These are phyloP conservation scores for Clarireedia sp. DNA, from an alignment of 2,329 filamentous ascomycete genomes.

Conservation along the genomic window DNA sequence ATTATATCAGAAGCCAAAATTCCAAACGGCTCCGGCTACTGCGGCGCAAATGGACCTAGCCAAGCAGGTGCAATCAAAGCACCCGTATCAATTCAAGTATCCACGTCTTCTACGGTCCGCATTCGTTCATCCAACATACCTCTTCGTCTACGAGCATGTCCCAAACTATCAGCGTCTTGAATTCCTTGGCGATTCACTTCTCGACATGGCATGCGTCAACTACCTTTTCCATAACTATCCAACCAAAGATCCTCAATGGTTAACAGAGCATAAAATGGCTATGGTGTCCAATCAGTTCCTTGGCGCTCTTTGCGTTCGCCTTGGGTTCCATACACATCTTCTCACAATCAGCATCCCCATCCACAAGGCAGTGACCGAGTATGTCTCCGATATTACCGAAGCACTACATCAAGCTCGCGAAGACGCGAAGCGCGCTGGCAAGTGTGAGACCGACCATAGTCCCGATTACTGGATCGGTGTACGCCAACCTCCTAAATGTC, in stretches of 20 bases:
- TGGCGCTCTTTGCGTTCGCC: constrained; percentile 67
- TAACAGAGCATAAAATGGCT: constrained; percentile 98
- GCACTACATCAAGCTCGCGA: constrained; percentile 36
- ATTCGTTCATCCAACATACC: constrained; percentile 81
- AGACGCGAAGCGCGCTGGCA: constrained; percentile 30
- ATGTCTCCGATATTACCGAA: constrained; percentile 50
- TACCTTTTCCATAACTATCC: constrained; percentile 73
- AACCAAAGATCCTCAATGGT: constrained; percentile 81
- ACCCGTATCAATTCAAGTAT: constrained; percentile 62
- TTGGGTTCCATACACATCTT: constrained; percentile 71
- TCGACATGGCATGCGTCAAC: constrained; percentile 80
- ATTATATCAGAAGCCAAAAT: constrained; percentile 60
- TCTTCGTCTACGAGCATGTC: constrained; percentile 64
- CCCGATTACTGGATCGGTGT: constrained; percentile 63
- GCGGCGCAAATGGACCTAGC: constrained; percentile 64
- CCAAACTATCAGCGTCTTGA: constrained; percentile 88
- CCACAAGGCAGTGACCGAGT: constrained; percentile 41
- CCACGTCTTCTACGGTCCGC: constrained; percentile 74
- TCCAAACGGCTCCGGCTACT: constrained; percentile 55
- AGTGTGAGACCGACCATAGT: constrained; percentile 34
- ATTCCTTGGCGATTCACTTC: constrained; percentile 81
- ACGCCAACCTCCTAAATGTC: constrained; percentile 59
- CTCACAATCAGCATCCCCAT: constrained; percentile 42
- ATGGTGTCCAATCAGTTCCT: constrained; percentile 97
- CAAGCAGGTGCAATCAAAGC: constrained; percentile 47